Base-by-base conservation (phyloP, 2,329 filamentous ascomycete species). In the Pseudogymnoascus sp. region DNA sequence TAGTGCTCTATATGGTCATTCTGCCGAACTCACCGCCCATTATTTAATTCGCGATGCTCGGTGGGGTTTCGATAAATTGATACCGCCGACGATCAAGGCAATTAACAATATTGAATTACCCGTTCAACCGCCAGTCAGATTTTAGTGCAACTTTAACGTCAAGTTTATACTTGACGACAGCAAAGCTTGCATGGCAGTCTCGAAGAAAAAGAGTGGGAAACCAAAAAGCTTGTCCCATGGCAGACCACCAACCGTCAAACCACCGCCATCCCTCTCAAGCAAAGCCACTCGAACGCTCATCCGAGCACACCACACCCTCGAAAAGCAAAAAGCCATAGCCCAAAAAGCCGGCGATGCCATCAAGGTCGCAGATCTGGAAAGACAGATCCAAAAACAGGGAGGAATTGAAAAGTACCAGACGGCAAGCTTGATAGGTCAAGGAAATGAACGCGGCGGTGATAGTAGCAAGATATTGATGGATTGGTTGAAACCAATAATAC, bases 361-460 rank as follows among this genome's bases (percentile, higher is more conserved):
- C 1, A 75, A 77, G 60, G 77, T 75, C 37, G 71, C 73, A 3
- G 68, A 71, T 1, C 72, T 85, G 18, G 70, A 77, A 19, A 74
- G 76, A 1, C 76, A 86, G 65, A 81, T 88, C 48, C 72, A 78
- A 35, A 75, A 76, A 3, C 71, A 85, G 2, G 85, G 85, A 3
- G 85, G 85, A 0, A 74, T 88, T 21, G 75, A 82, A 58, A 77
- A 76, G 59, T 88, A 88, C 65, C 85, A 88, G 67, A 78, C 80
- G 66, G 85, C 85, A 26, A 88, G 85, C 70, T 75, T 88, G n/a
- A 81, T 85, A 61, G 85, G 85, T 12, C 85, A 88, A 69, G 79
- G 82, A 58, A 76, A 76, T 60, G 83, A 86, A 65, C 78, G 85
- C 58, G 85, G 85, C 21, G 85, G 85, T 13, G 85, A 88, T 70